A percentile compares a stretch with the other conserved stretches of the same genome.
These are phyloP conservation scores for Arachnopeziza araneosa DNA, from an alignment of 2,329 filamentous ascomycete species.

Conservation along the genomic window DNA sequence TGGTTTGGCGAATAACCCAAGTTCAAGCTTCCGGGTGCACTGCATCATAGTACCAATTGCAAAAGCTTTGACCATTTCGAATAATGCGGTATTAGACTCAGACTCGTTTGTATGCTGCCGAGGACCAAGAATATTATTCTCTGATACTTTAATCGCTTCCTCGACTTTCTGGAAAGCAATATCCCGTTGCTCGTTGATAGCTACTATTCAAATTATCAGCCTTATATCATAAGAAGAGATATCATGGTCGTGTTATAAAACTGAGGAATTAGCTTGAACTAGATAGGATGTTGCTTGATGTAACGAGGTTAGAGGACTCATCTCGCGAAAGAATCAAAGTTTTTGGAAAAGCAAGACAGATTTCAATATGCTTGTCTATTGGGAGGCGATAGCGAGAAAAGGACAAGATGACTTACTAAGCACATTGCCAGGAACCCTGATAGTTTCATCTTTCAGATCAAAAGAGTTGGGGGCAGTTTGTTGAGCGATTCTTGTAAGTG, in stretches of 20 bases:
- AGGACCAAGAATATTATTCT: background rate
- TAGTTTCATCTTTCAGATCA: conserved; percentile 1
- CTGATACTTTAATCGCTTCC: background rate
- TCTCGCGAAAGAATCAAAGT: too few species aligned
- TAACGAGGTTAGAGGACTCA: background rate
- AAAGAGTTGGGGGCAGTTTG: background rate
- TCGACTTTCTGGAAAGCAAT: conserved; percentile 1
- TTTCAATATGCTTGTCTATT: background rate
- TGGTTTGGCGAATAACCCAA: background rate
- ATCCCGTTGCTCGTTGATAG: conserved; percentile 1
- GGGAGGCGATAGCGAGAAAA: background rate
- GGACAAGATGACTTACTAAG: background rate
- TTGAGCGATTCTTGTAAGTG: conserved; percentile 1
- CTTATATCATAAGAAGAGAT: background rate
- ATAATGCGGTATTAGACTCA: too few species aligned
- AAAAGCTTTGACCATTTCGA: background rate
- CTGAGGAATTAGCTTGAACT: too few species aligned
- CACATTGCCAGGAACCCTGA: background rate
- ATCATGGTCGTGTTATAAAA: too few species aligned
- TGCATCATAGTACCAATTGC: background rate
- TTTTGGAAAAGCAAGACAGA: too few species aligned
- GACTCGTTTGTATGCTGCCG: background rate
- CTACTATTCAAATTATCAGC: background rate
- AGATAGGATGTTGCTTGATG: background rate
- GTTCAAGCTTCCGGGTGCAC: background rate